Evolutionary conservation across 768 basidiomycete species (phyloP).

Genomic region (Daedalea quercina): DNA sequence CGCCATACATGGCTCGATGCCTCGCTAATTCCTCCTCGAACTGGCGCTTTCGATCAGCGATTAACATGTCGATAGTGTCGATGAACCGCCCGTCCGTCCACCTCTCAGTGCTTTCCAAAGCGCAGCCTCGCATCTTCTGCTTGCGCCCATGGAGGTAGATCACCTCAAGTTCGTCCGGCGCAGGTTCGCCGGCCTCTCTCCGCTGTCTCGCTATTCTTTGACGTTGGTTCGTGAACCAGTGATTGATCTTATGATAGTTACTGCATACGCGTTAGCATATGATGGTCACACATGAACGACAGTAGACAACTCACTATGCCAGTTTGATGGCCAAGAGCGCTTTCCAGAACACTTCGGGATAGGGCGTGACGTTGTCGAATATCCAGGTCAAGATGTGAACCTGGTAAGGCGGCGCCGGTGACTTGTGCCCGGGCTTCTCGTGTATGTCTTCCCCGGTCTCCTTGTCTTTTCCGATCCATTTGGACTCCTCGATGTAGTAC

Average conservation of each 20-base stretch:
- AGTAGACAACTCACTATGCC: neutral
- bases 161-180: no score
- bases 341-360: neutral
- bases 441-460: neutral
- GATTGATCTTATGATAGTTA: neutral
- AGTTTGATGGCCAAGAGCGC: neutral
- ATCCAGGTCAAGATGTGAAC: neutral
- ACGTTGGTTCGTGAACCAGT: slow-evolving; percentile 1
- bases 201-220: neutral
- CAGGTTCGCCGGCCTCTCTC: no score
- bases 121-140: no score
- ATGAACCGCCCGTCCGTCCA: no score
- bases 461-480: neutral
- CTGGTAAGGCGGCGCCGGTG: neutral
- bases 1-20: no score
- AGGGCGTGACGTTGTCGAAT: neutral
- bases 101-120: no score
- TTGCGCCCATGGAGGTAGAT: no score
- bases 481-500: neutral
- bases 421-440: neutral
- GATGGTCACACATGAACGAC: neutral
- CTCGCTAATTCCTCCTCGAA: neutral
- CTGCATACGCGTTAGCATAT: neutral
- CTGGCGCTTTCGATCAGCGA: neutral
- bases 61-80: neutral